Percentiles rank a stretch among this genome's conserved stretches.
Evolutionary conservation across 2,329 filamentous ascomycete genomes (phyloP).

Genomic region (Pezicula radicicola): DNA sequence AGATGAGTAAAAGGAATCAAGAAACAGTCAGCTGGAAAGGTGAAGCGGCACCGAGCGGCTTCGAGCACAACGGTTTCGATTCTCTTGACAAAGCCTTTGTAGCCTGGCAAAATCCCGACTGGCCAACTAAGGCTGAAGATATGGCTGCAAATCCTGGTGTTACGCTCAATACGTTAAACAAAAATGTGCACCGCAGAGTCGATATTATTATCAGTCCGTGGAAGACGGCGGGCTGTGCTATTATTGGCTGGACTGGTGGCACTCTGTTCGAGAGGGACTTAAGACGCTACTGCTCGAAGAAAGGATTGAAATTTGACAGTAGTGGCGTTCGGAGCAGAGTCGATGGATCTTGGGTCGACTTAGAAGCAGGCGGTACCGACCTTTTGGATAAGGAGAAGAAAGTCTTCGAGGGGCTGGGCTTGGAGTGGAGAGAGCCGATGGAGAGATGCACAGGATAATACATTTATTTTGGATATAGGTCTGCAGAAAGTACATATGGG

Average conservation of each 20-base stretch:
- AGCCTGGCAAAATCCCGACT: conserved; percentile 77
- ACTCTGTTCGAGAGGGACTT: conserved; percentile 90
- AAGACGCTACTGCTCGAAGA: conserved; percentile 73
- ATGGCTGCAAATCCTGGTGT: conserved; percentile 18
- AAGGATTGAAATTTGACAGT: conserved; percentile 83
- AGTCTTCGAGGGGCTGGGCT: conserved; percentile 73
- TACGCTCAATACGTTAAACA: conserved; percentile 45
- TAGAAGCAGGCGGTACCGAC: conserved; percentile 57
- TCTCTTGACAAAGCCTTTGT: conserved; percentile 88
- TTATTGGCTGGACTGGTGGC: conserved; percentile 84
- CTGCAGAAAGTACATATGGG: too few relatives aligned
- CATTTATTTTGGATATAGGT: background rate
- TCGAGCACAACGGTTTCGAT: conserved; percentile 68
- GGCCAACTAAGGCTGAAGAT: conserved; percentile 35
- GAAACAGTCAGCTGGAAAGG: conserved; percentile 51
- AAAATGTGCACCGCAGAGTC: conserved; percentile 77
- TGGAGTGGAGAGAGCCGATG: conserved; percentile 63
- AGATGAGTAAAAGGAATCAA: conserved; percentile 72
- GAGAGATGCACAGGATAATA: conserved; percentile 48
- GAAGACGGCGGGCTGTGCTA: conserved; percentile 83
- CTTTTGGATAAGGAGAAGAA: conserved; percentile 74
- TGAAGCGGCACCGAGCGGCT: conserved; percentile 23
- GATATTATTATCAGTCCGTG: conserved; percentile 91
- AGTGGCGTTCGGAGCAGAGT: conserved; percentile 72
- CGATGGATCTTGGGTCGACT: conserved; percentile 68